A percentile compares a stretch with the other conserved stretches of the same genome.
These are phyloP conservation scores for Phialophora expanda DNA, from an alignment of 2,329 filamentous ascomycete genomes.

Conservation along the genomic window DNA sequence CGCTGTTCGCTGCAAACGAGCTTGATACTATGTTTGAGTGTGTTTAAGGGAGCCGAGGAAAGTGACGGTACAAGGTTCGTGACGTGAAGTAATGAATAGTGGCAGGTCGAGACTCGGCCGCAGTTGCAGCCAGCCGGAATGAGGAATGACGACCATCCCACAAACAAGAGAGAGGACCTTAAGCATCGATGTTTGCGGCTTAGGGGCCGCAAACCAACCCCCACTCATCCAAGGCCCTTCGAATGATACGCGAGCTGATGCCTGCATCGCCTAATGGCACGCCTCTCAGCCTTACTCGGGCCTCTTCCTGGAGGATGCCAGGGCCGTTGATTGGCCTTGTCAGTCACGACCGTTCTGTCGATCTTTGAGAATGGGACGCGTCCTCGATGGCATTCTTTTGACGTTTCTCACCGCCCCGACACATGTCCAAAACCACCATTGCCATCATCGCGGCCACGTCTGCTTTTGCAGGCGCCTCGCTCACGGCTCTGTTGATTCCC, in stretches of 20 bases:
- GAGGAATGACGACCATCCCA: constrained; percentile 17
- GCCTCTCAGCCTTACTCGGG: background rate
- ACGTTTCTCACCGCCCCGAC: background rate
- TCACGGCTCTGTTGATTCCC: constrained; percentile 71
- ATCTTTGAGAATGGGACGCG: background rate
- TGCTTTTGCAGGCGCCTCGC: constrained; percentile 75
- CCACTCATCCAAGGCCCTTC: background rate
- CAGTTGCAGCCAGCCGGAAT: constrained; percentile 14
- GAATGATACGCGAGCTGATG: background rate
- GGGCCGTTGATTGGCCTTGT: constrained; percentile 14
- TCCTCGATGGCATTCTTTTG: background rate
- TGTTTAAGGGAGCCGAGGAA: background rate
- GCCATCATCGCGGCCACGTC: constrained; percentile 76
- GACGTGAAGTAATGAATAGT: background rate
- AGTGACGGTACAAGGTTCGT: background rate
- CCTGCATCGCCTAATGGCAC: background rate
- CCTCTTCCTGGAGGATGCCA: too few species aligned
- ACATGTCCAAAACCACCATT: constrained; percentile 79
- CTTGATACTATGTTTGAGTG: background rate
- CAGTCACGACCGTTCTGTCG: constrained; percentile 4
- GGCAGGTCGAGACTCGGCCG: constrained; percentile 6
- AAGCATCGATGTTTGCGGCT: constrained; percentile 10
- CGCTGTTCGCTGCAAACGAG: background rate
- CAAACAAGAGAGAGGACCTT: constrained; percentile 26
- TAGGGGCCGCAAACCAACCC: background rate